Percentiles rank a stretch among this genome's conserved stretches.
Evolutionary conservation across 2,329 filamentous ascomycete genomes (phyloP).

Genomic region (Hypoxylon sp.): DNA sequence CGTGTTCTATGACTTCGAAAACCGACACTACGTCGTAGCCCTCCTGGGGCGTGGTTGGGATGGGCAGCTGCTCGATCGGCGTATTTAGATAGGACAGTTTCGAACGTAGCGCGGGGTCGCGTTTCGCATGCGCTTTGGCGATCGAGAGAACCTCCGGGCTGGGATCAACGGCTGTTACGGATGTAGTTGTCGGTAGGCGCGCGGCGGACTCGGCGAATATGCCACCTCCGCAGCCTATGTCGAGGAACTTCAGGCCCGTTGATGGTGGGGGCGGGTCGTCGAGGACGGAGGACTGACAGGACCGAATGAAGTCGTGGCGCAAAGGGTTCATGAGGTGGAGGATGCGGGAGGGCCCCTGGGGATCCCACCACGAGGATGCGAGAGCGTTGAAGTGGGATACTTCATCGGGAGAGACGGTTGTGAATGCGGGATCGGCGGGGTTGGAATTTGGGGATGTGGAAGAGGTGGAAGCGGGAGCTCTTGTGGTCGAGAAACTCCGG

Average conservation of each 20-base stretch:
- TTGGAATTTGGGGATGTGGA: slow-evolving; percentile 26
- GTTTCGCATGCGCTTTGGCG: slow-evolving; percentile 76
- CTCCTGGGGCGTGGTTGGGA: slow-evolving; percentile 49
- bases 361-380: slow-evolving; percentile 96
- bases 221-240: slow-evolving; percentile 94
- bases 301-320: slow-evolving; percentile 87
- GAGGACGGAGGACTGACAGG: slow-evolving; percentile 69
- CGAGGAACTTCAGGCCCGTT: slow-evolving; percentile 74
- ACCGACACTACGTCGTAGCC: slow-evolving; percentile 83
- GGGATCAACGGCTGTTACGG: slow-evolving; percentile 81
- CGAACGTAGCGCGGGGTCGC: slow-evolving; percentile 71
- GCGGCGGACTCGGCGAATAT: slow-evolving; percentile 94
- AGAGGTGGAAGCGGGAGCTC: slow-evolving; percentile 16
- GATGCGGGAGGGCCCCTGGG: slow-evolving; percentile 87
- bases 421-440: slow-evolving; percentile 51
- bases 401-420: slow-evolving; percentile 87
- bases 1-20: slow-evolving; percentile 96
- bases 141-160: slow-evolving; percentile 77
- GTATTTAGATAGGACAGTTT: slow-evolving; percentile 79
- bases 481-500: slow-evolving; percentile 29
- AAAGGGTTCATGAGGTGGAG: slow-evolving; percentile 98
- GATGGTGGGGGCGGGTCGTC: slow-evolving; percentile 48
- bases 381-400: slow-evolving; percentile 94
- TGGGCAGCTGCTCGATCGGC: slow-evolving; percentile 74
- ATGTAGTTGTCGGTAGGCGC: slow-evolving; percentile 67